These are phyloP conservation scores for Cercospora citrullina DNA, from an alignment of 2,329 filamentous ascomycete species.

Conservation along the genomic window DNA sequence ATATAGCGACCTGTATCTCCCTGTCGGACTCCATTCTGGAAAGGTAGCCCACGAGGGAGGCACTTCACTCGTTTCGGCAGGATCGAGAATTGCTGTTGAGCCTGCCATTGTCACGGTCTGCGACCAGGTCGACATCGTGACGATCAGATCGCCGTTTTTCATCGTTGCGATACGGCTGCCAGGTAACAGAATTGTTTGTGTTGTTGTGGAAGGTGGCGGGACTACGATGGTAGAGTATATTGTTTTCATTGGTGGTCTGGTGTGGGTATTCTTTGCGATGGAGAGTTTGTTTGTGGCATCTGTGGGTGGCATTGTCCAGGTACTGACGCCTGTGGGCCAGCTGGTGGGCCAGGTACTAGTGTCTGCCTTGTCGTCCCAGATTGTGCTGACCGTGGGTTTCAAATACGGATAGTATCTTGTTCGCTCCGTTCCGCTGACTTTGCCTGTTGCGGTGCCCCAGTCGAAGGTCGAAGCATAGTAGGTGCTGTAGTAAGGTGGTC, in stretches of 20 bases:
- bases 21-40: neutral
- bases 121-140: neutral
- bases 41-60: neutral
- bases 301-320: constrained; percentile 1
- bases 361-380: neutral
- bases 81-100: neutral
- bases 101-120: neutral
- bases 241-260: neutral
- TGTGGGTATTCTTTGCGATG: neutral
- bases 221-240: neutral
- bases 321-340: neutral
- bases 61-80: neutral
- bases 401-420: neutral
- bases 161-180: neutral
- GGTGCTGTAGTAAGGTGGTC: constrained; percentile 1
- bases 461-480: constrained; percentile 1
- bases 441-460: neutral
- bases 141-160: neutral
- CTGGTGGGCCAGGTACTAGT: neutral
- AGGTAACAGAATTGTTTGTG: neutral
- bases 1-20: neutral
- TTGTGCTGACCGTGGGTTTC: neutral
- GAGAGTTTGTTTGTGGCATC: neutral
- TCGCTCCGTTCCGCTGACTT: neutral
- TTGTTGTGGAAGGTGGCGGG: neutral